These are phyloP conservation scores for Aspergillus conjunctus DNA, from an alignment of 495 filamentous ascomycete genomes.

Conservation along the genomic window DNA sequence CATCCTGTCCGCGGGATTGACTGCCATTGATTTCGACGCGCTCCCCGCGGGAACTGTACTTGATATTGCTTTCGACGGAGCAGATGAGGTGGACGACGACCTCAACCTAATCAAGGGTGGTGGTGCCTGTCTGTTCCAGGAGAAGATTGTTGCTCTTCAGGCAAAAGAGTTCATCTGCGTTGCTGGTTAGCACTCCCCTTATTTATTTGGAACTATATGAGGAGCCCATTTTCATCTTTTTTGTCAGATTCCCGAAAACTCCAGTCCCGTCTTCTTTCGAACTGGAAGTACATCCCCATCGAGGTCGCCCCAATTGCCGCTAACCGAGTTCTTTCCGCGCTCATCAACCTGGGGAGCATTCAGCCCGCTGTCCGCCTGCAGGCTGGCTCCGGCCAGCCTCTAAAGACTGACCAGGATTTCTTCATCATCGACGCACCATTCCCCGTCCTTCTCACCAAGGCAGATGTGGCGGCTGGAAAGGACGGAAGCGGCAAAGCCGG, in stretches of 20 bases:
- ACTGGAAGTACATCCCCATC: conserved; percentile 85
- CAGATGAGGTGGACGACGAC: conserved; percentile 94
- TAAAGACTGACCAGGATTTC: conserved; percentile 92
- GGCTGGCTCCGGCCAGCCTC: conserved; percentile 68
- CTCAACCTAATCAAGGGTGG: conserved; percentile 98
- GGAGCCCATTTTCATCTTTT: neutral
- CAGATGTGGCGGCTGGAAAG: conserved; percentile 54
- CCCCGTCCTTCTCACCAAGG: conserved; percentile 62
- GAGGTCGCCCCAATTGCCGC: conserved; percentile 87
- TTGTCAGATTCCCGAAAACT: conserved; percentile 80
- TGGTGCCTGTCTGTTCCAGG: conserved; percentile 94
- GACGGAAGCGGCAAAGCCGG: conserved; percentile 56
- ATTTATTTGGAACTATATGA: neutral
- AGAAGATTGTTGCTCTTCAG: conserved; percentile 88
- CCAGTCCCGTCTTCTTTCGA: conserved; percentile 70
- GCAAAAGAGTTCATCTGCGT: conserved; percentile 92
- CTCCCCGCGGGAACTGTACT: conserved; percentile 62
- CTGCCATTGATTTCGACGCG: conserved; percentile 72
- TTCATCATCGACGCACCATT: conserved; percentile 94
- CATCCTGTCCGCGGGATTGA: conserved; percentile 75
- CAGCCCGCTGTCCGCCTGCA: conserved; percentile 70
- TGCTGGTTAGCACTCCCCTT: conserved; percentile 59
- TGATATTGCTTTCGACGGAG: conserved; percentile 91
- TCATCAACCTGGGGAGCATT: conserved; percentile 69
- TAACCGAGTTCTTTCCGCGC: conserved; percentile 64